These are phyloP conservation scores for Tolypocladium pustulatum DNA, from an alignment of 2,329 filamentous ascomycete species.

Conservation along the genomic window DNA sequence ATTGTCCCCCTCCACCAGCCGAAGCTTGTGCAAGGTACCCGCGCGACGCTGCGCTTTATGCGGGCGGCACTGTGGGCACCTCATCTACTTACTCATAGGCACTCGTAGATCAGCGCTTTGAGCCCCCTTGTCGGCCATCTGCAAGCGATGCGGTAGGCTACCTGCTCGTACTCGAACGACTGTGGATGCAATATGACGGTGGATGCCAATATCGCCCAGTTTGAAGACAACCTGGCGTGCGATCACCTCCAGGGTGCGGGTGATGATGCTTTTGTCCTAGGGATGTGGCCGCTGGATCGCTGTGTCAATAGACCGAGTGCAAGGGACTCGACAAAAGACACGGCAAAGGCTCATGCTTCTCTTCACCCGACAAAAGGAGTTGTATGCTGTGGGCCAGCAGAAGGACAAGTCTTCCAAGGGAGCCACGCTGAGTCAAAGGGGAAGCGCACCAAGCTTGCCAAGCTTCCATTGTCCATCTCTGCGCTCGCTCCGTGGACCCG, in stretches of 20 bases:
- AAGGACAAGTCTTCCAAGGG: background rate
- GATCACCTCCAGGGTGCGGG: background rate
- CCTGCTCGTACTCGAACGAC: background rate
- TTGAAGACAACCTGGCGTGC: background rate
- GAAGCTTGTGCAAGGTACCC: slow-evolving; percentile 12
- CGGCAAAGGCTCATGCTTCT: background rate
- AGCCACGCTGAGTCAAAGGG: background rate
- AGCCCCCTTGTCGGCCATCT: background rate
- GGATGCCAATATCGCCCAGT: background rate
- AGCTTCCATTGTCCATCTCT: too few relatives aligned
- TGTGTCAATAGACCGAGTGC: background rate
- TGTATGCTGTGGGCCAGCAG: background rate
- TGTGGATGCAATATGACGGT: slow-evolving; percentile 5
- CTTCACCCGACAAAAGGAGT: background rate
- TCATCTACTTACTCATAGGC: background rate
- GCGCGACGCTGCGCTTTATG: background rate
- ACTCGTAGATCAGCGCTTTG: background rate
- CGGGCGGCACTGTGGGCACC: background rate
- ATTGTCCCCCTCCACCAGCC: background rate
- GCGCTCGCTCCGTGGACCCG: background rate
- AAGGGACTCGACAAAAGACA: background rate
- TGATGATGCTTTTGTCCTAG: background rate
- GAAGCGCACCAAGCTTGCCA: background rate
- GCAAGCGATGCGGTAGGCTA: background rate
- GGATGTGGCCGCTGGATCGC: background rate